Conservation (phyloP, 768 basidiomycete genomes). For the Tylopilus rubrobrunneus region DNA sequence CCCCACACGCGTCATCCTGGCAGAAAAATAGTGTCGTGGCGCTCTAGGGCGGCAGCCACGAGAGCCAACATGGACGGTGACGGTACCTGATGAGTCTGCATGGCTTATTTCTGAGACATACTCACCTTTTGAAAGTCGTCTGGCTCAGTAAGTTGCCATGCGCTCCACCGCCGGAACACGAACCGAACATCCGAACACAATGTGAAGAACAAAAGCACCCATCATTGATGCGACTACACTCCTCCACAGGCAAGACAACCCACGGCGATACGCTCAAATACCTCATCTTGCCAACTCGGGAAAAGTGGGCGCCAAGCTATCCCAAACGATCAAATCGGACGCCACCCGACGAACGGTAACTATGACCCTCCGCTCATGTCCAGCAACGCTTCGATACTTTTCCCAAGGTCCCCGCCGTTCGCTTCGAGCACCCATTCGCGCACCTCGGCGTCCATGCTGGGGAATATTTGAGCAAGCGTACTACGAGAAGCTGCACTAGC, state of each 20-base stretch:
- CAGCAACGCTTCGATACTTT: conserved; percentile 81
- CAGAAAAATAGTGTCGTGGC: too few species aligned
- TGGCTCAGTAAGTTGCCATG: too few species aligned
- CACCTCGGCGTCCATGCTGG: conserved; percentile 73
- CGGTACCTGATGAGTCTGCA: too few species aligned
- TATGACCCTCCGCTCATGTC: conserved; percentile 54
- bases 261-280: background rate
- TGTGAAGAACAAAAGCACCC: background rate
- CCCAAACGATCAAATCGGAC: background rate
- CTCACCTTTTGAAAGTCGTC: too few species aligned
- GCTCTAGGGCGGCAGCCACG: too few species aligned
- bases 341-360: background rate
- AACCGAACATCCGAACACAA: background rate
- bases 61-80: too few species aligned
- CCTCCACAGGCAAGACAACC: background rate
- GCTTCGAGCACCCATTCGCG: conserved; percentile 89
- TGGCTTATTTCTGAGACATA: too few species aligned
- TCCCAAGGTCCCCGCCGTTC: conserved; percentile 82
- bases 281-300: background rate
- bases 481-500: conserved; percentile 68
- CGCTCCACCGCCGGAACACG: background rate
- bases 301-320: background rate
- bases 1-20: too few species aligned
- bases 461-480: conserved; percentile 89
- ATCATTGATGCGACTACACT: background rate